Conservation (phyloP, 108 stramenopile genomes). For the Aureococcus anophagefferens region DNA sequence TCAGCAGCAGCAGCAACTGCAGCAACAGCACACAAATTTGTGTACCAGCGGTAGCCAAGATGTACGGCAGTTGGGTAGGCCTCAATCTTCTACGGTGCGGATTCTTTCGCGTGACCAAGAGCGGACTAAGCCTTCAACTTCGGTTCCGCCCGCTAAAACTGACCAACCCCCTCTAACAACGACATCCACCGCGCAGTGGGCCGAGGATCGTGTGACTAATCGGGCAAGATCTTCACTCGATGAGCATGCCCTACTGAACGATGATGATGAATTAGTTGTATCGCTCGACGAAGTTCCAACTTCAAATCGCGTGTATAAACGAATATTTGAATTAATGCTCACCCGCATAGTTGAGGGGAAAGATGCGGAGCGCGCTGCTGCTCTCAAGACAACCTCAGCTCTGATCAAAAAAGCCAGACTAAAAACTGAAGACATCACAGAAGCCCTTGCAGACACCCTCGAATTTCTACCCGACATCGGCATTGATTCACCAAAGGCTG, state of each 20-base stretch:
- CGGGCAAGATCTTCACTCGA: not conserved
- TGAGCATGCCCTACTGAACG: conserved; percentile 1
- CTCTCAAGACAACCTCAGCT: not conserved
- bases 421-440: not conserved
- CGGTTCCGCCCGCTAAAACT: too few relatives aligned
- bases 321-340: not conserved
- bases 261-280: conserved; percentile 1
- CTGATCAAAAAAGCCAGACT: not conserved
- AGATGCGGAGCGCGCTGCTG: conserved; percentile 5
- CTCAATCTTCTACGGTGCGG: too few relatives aligned
- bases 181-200: not conserved
- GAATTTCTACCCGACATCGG: conserved; percentile 4
- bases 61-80: too few relatives aligned
- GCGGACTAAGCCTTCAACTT: too few relatives aligned
- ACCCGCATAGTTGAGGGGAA: conserved; percentile 10
- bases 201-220: not conserved
- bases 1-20: not conserved
- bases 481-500: conserved; percentile 7
- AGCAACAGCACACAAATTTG: not conserved
- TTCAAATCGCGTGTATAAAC: conserved; percentile 5
- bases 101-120: too few relatives aligned
- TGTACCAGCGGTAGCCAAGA: too few relatives aligned
- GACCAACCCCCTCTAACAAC: not conserved
- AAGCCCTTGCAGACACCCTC: not conserved
- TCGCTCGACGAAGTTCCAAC: conserved; percentile 2